Base-by-base conservation (phyloP, 2,329 filamentous ascomycete species). In the Epichloe typhina region DNA sequence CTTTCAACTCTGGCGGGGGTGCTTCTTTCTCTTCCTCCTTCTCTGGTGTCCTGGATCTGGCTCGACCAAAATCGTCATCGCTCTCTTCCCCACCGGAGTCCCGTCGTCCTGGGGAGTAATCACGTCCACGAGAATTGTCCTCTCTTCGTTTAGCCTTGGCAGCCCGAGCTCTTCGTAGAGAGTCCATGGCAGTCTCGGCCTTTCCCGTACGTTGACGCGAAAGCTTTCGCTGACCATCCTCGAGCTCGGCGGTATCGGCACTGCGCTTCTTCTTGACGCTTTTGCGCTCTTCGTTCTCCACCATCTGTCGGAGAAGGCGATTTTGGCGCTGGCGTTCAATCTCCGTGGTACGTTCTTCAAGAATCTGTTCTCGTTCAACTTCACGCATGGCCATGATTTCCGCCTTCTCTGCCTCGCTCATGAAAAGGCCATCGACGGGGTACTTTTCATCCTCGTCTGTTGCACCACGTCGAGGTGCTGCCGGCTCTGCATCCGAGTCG, bases 351-450 rank as follows among this genome's bases (percentile, higher is more conserved):
- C 93, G 88, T 58, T 95, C 87, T 19, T 89, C 91, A 6, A 98
- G 78, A 43, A 95, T 83, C 63, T 88, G 82, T 67, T 98, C 93
- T 55, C 91, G 85, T 63, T 95, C 83, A 48, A 97, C 83, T 70
- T 97, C 90, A 33, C 89, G 84, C 77, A 96, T 82, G 51, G 75
- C 79, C 77, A 93, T 83, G 55, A 98, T 93, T 48, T 85, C 75
- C 7, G 76, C 76, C 66, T 87, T 90, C 62, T 93, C 87, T 39
- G 80, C 75, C 43, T 81, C 74, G 57, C 80, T 86, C 59, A 80
- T 77, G 65, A 88, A 93, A 61, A 93, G 83, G 59, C 91, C 90
- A 57, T 98, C 93, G 55, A 95, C 78, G 0, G 91, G 89, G 63
- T 94, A 93, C 51, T 84, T 72, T 61, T 83, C 77, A 50, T 79